These are phyloP conservation scores for Lupinus albus DNA, from an alignment of 306 rosid genomes.

Conservation along the genomic window DNA sequence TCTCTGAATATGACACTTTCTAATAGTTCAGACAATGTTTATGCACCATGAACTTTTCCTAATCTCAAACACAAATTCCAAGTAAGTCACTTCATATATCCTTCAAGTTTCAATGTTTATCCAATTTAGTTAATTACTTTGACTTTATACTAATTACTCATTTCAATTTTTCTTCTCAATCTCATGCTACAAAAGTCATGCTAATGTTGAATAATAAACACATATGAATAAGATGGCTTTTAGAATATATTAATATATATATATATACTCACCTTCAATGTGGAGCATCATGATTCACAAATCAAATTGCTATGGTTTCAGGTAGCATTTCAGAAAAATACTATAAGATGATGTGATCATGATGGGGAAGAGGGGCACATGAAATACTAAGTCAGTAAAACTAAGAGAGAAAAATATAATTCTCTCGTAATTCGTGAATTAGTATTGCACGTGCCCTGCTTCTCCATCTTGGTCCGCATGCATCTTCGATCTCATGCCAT, in stretches of 20 bases:
- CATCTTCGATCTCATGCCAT: slow-evolving; percentile 48
- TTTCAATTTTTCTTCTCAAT: slow-evolving; percentile 29
- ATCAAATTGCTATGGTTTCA: not conserved
- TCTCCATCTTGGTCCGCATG: slow-evolving; percentile 91
- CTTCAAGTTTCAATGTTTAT: slow-evolving; percentile 23
- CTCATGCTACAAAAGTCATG: slow-evolving; percentile 44
- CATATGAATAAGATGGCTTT: not conserved
- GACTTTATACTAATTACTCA: slow-evolving; percentile 12
- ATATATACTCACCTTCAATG: slow-evolving; percentile 38
- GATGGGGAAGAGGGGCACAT: slow-evolving; percentile 99
- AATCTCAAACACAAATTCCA: slow-evolving; percentile 24
- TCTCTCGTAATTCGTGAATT: slow-evolving; percentile 44
- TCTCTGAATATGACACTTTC: slow-evolving; percentile 22
- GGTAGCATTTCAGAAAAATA: slow-evolving; percentile 27
- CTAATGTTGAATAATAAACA: slow-evolving; percentile 7
- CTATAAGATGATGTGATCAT: slow-evolving; percentile 65
- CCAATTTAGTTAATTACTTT: slow-evolving; percentile 18
- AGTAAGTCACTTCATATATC: slow-evolving; percentile 13
- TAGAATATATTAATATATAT: not conserved
- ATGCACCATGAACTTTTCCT: slow-evolving; percentile 3
- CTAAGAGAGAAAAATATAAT: slow-evolving; percentile 15
- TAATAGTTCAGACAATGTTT: slow-evolving; percentile 25
- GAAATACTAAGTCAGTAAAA: slow-evolving; percentile 69
- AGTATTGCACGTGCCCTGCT: slow-evolving; percentile 99
- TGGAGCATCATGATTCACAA: slow-evolving; percentile 2